These are phyloP conservation scores for Suillus fuscotomentosus DNA, from an alignment of 768 basidiomycete genomes.

Conservation along the genomic window DNA sequence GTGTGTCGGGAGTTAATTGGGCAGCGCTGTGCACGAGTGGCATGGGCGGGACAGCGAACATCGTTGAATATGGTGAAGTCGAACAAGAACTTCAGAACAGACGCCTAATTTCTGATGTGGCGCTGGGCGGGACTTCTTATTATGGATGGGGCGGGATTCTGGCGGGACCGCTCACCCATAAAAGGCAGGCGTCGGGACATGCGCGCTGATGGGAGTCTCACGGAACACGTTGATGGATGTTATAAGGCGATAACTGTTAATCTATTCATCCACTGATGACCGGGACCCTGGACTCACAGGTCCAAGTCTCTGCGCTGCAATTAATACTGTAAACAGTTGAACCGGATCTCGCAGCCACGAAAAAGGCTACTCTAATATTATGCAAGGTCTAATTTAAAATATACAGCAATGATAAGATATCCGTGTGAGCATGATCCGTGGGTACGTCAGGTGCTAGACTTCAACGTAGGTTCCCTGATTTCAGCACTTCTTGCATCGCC, in stretches of 20 bases:
- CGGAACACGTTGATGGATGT: background rate
- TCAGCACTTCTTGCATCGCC: slow-evolving; percentile 24
- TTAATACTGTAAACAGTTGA: too few relatives aligned
- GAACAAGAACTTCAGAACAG: slow-evolving; percentile 3
- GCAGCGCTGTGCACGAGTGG: slow-evolving; percentile 3
- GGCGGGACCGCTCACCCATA: slow-evolving; percentile 13
- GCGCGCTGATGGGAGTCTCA: slow-evolving; percentile 20
- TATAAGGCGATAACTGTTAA: background rate
- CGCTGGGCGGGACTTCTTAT: slow-evolving; percentile 17
- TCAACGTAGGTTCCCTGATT: background rate
- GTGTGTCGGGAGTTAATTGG: background rate
- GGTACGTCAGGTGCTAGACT: background rate
- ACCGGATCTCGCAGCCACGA: background rate
- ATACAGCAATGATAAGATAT: background rate
- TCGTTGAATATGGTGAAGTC: slow-evolving; percentile 18
- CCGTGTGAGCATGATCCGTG: background rate
- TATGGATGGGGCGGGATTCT: slow-evolving; percentile 11
- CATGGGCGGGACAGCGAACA: slow-evolving; percentile 28
- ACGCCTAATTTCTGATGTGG: slow-evolving; percentile 8
- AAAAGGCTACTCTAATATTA: background rate
- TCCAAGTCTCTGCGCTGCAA: background rate
- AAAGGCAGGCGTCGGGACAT: slow-evolving; percentile 21
- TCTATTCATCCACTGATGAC: background rate
- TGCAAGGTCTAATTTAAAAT: background rate
- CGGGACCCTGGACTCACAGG: background rate